These are phyloP conservation scores for Suhomyces faveliae DNA, from an alignment of 805 yeast species.

Conservation along the genomic window DNA sequence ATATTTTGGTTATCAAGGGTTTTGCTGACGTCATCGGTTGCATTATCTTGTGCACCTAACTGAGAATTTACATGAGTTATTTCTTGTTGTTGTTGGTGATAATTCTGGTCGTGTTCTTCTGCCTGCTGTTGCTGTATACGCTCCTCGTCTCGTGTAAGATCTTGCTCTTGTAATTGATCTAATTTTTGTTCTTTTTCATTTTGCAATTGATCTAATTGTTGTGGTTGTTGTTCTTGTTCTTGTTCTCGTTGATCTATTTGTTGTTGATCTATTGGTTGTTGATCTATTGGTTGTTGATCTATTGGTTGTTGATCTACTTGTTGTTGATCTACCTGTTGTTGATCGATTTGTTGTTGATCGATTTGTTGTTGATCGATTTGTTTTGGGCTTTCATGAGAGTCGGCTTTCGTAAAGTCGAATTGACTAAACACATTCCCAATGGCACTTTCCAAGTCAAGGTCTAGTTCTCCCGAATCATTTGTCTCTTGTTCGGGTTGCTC, in stretches of 20 bases:
- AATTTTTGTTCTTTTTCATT: background rate
- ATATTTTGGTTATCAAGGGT: background rate
- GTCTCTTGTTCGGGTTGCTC: slow-evolving; percentile 6
- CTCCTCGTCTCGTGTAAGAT: background rate
- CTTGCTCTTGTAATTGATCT: no score
- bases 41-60: background rate
- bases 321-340: background rate
- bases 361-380: background rate
- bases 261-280: no score
- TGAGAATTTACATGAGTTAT: background rate
- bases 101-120: background rate
- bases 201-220: no score
- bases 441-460: slow-evolving; percentile 30
- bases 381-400: background rate
- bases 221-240: background rate
- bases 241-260: background rate
- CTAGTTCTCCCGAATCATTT: background rate
- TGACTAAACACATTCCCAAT: slow-evolving; percentile 40
- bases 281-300: background rate
- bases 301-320: background rate
- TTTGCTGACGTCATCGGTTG: background rate
- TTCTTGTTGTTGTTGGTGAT: background rate
- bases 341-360: background rate
- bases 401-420: slow-evolving; percentile 19
- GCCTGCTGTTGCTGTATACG: background rate